Evolutionary conservation across 1,284 basidiomycete genomes (phyloP).

Genomic region (Stygiomarasmius scandens): DNA sequence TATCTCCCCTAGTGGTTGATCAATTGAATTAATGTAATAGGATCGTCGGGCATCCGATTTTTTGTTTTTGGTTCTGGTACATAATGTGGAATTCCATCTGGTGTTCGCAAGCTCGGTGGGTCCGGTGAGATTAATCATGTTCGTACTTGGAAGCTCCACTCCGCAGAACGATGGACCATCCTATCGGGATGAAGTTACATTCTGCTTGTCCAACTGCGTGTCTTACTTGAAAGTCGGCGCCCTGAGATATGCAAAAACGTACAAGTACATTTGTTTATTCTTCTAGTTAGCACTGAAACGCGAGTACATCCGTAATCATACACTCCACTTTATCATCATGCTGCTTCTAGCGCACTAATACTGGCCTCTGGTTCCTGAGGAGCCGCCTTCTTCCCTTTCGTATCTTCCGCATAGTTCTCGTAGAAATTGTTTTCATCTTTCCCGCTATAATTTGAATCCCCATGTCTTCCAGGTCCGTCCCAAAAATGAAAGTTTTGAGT

Average conservation of each 20-base stretch:
- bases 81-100: no score
- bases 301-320: not conserved
- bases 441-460: constrained; percentile 37
- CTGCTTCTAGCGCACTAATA: constrained; percentile 10
- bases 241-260: no score
- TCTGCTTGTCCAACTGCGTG: no score
- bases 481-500: constrained; percentile 91
- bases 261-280: not conserved
- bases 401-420: constrained; percentile 85
- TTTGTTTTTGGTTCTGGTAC: no score
- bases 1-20: not conserved
- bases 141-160: no score
- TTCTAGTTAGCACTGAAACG: not conserved
- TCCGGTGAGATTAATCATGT: no score
- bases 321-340: constrained; percentile 1
- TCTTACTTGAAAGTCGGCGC: no score
- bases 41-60: no score
- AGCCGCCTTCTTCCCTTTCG: constrained; percentile 59
- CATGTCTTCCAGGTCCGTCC: constrained; percentile 77
- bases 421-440: constrained; percentile 78
- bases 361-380: constrained; percentile 13
- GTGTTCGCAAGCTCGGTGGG: no score
- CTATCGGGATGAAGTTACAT: no score
- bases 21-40: not conserved
- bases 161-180: no score